These are phyloP conservation scores for Gamsiella multidivaricata DNA, from an alignment of 192 early-diverging fungal species.

Conservation along the genomic window DNA sequence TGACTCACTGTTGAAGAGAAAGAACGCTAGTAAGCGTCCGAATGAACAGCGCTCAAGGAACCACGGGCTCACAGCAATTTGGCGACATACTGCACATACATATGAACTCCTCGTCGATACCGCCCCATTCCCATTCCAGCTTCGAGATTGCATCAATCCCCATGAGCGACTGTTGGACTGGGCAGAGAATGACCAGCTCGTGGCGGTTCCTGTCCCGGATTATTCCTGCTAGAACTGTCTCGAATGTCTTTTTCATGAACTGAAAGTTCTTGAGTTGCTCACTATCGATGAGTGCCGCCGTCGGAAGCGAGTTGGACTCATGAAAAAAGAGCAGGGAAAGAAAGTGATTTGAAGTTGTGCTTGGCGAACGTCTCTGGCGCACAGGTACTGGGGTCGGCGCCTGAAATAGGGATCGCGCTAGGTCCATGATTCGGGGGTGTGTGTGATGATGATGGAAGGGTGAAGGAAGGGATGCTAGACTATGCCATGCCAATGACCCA, in stretches of 20 bases:
- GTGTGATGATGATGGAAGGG: neutral
- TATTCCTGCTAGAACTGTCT: conserved; percentile 13
- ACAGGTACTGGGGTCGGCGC: neutral
- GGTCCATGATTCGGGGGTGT: conserved; percentile 16
- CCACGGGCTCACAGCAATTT: neutral
- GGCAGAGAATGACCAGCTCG: conserved; percentile 42
- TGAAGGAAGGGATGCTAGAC: neutral
- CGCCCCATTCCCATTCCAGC: conserved; percentile 52
- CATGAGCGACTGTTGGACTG: conserved; percentile 39
- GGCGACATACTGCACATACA: conserved; percentile 11
- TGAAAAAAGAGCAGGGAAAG: conserved; percentile 49
- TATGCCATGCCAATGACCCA: neutral
- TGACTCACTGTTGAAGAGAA: conserved; percentile 31
- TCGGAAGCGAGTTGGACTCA: conserved; percentile 32
- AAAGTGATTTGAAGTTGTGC: conserved; percentile 44
- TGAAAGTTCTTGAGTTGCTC: conserved; percentile 42
- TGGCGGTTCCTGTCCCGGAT: conserved; percentile 28
- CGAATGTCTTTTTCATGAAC: conserved; percentile 33
- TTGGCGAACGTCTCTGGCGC: neutral
- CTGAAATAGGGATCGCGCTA: conserved; percentile 35
- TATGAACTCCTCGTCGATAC: conserved; percentile 51
- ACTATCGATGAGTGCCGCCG: conserved; percentile 13
- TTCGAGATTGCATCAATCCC: conserved; percentile 19
- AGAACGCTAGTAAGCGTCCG: neutral
- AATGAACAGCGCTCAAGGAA: neutral